Conservation (phyloP, 1,284 basidiomycete species). For the Leccinum colubrinum region DNA sequence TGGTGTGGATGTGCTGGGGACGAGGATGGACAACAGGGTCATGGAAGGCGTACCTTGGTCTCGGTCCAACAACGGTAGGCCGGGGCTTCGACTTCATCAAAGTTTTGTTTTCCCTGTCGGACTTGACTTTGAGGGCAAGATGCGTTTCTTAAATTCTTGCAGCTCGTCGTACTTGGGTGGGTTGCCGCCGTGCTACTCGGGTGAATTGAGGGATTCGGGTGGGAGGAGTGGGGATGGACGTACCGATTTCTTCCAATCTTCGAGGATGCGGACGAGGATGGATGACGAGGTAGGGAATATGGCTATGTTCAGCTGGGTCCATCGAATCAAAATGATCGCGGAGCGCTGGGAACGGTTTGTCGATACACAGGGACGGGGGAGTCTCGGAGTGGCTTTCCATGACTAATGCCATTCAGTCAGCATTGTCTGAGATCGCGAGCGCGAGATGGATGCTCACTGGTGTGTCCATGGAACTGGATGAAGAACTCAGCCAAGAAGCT, state of each 20-base stretch:
- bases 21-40: no score
- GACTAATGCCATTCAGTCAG: slow-evolving; percentile 46
- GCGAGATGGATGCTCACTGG: slow-evolving; percentile 51
- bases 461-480: slow-evolving; percentile 85
- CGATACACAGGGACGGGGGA: slow-evolving; percentile 82
- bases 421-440: neutral
- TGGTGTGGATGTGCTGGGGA: no score
- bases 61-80: slow-evolving; percentile 74
- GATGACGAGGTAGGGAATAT: slow-evolving; percentile 86
- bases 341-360: slow-evolving; percentile 58
- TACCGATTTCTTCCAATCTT: slow-evolving; percentile 77
- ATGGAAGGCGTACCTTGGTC: slow-evolving; percentile 43
- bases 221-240: slow-evolving; percentile 22
- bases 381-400: slow-evolving; percentile 93
- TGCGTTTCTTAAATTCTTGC: slow-evolving; percentile 70
- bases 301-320: slow-evolving; percentile 84
- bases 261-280: slow-evolving; percentile 71
- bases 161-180: slow-evolving; percentile 71
- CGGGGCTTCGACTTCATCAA: slow-evolving; percentile 88
- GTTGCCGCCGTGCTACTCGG: slow-evolving; percentile 57
- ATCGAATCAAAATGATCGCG: slow-evolving; percentile 70
- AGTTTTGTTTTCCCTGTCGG: slow-evolving; percentile 86
- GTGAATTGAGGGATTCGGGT: neutral
- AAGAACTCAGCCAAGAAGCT: slow-evolving; percentile 90
- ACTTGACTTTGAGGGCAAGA: slow-evolving; percentile 64